Conservation (phyloP, 148 eudicot genomes). For the Hydrangea macrophylla region DNA sequence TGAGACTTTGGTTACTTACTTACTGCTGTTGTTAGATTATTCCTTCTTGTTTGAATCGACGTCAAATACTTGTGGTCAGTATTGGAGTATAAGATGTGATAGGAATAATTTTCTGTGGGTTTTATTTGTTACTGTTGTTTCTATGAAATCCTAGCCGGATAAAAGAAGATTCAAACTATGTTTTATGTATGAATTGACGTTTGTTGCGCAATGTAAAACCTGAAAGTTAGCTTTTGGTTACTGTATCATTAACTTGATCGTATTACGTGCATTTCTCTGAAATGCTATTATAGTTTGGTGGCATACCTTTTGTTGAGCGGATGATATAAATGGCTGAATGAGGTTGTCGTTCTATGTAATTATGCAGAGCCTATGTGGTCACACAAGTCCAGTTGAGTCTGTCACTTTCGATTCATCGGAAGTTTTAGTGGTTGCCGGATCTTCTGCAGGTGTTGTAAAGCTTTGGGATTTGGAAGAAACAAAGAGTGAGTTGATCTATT, state of each 20-base stretch:
- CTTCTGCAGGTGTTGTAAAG: slow-evolving; percentile 83
- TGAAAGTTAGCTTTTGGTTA: slow-evolving; percentile 1
- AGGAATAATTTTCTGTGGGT: too few relatives aligned
- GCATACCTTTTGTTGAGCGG: background rate
- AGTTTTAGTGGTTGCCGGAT: slow-evolving; percentile 79
- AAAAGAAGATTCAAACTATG: too few relatives aligned
- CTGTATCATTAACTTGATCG: background rate
- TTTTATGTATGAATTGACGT: too few relatives aligned
- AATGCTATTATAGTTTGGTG: slow-evolving; percentile 1
- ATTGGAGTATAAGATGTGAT: too few relatives aligned
- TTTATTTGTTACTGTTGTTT: too few relatives aligned
- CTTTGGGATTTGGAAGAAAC: slow-evolving; percentile 91
- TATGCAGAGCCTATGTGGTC: slow-evolving; percentile 88
- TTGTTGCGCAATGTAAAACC: too few relatives aligned
- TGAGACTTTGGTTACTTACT: background rate
- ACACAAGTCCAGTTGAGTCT: slow-evolving; percentile 83
- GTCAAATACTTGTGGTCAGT: too few relatives aligned
- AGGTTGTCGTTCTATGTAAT: slow-evolving; percentile 14
- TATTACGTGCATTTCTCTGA: background rate
- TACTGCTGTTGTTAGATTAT: too few relatives aligned
- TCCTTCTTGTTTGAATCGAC: slow-evolving; percentile 1
- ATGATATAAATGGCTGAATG: slow-evolving; percentile 7
- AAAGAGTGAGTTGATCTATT: slow-evolving; percentile 58
- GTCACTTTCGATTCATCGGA: slow-evolving; percentile 73
- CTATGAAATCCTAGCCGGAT: too few relatives aligned